A percentile compares a stretch with the other conserved stretches of the same genome.
Conservation (phyloP, 371 early-diverging fungal genomes). For the Mucor saturninus region DNA sequence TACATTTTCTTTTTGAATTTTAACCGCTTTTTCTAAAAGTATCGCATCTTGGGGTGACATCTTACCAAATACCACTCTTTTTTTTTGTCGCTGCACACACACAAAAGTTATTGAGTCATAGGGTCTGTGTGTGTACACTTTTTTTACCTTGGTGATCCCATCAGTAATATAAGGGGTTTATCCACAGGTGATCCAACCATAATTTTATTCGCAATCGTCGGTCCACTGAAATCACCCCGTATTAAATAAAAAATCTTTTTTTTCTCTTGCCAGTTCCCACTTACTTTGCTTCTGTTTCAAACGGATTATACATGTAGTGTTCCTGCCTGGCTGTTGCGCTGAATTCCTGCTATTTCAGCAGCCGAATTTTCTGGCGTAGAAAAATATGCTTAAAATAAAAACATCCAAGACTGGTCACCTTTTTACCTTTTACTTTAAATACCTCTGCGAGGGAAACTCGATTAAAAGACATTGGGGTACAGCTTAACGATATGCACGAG, state of each 20-base stretch:
- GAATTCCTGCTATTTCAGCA: background rate
- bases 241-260: no score
- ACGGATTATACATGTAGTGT: constrained; percentile 15
- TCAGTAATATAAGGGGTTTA: constrained; percentile 64
- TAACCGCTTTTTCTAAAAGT: constrained; percentile 83
- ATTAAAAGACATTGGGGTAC: no score
- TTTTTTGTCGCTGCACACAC: no score
- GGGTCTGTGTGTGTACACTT: background rate
- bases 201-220: constrained; percentile 22
- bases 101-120: no score
- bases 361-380: background rate
- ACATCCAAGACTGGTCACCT: constrained; percentile 11
- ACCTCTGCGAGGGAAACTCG: constrained; percentile 6
- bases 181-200: constrained; percentile 27
- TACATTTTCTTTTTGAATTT: constrained; percentile 75
- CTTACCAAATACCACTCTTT: constrained; percentile 89
- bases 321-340: background rate
- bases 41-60: constrained; percentile 91
- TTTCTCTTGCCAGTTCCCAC: no score
- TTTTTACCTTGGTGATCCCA: constrained; percentile 66
- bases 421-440: constrained; percentile 10
- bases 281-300: constrained; percentile 15
- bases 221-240: constrained; percentile 15
- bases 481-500: background rate
- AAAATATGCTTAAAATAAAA: background rate